Percentiles rank a stretch among this genome's conserved stretches.
These are phyloP conservation scores for Fusarium papillatum DNA, from an alignment of 2,329 filamentous ascomycete genomes.

Conservation along the genomic window DNA sequence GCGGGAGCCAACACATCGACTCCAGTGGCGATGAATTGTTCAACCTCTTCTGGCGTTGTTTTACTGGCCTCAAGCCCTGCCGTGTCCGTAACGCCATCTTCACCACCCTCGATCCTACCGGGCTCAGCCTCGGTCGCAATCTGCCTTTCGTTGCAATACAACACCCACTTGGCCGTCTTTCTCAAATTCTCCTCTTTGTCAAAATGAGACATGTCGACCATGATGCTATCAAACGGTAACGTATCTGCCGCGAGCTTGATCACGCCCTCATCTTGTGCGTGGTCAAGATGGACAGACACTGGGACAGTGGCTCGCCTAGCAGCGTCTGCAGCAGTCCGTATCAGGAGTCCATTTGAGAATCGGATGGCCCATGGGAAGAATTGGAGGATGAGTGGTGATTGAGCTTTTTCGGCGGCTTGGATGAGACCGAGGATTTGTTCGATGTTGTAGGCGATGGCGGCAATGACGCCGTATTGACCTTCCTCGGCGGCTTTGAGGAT, in stretches of 20 bases:
- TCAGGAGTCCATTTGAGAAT: background rate
- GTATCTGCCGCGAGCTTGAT: background rate
- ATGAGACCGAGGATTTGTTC: conserved; percentile 78
- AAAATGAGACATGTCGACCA: background rate
- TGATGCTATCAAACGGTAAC: background rate
- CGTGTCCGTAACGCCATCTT: conserved; percentile 65
- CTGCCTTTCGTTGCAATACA: conserved; percentile 5
- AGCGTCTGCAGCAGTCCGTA: background rate
- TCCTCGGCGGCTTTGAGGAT: conserved; percentile 13
- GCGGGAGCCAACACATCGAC: conserved; percentile 60
- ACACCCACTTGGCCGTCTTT: conserved; percentile 7
- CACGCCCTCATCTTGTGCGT: background rate
- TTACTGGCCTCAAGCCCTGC: conserved; percentile 61
- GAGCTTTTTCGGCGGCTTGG: conserved; percentile 76
- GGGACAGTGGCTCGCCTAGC: background rate
- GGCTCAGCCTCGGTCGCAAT: conserved; percentile 20
- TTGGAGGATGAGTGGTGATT: conserved; percentile 59
- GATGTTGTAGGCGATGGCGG: conserved; percentile 66
- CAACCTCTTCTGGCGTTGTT: background rate
- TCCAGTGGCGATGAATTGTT: background rate
- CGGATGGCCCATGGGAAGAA: background rate
- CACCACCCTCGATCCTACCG: conserved; percentile 47
- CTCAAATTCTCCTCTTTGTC: conserved; percentile 48
- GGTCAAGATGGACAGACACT: background rate
- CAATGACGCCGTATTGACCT: conserved; percentile 13